A percentile compares a stretch with the other conserved stretches of the same genome.
Evolutionary conservation across 306 rosid species (phyloP).

Genomic region (Pyrus bretschneideri): DNA sequence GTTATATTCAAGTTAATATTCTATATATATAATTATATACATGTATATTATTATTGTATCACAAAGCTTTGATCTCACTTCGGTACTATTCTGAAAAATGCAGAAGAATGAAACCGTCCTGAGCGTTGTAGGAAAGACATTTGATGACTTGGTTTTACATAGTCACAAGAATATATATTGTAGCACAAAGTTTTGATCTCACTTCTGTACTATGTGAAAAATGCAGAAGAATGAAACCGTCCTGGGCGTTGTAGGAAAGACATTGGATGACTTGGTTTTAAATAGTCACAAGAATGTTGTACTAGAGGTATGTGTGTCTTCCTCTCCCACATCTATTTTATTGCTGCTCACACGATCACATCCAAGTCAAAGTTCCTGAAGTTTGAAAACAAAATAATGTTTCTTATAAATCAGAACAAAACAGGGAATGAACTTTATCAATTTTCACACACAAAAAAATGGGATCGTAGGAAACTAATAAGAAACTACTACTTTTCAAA

Average conservation of each 20-base stretch:
- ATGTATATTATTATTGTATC: not conserved
- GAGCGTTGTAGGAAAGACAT: slow-evolving; percentile 63
- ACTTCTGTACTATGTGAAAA: slow-evolving; percentile 8
- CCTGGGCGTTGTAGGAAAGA: slow-evolving; percentile 62
- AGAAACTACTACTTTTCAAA: not conserved
- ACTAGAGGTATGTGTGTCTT: slow-evolving; percentile 63
- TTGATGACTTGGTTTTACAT: slow-evolving; percentile 59
- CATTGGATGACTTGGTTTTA: slow-evolving; percentile 62
- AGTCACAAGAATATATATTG: not conserved
- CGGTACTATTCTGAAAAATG: slow-evolving; percentile 19
- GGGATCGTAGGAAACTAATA: not conserved
- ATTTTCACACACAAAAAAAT: not conserved
- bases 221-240: slow-evolving; percentile 65
- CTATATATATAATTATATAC: too few relatives aligned
- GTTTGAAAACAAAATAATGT: not conserved
- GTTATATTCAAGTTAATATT: not conserved
- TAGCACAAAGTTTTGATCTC: not conserved
- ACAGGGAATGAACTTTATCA: not conserved
- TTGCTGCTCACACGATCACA: not conserved
- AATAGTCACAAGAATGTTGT: slow-evolving; percentile 58
- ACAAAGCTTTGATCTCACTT: not conserved
- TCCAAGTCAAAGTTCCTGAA: not conserved
- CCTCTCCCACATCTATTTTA: slow-evolving; percentile 2
- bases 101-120: slow-evolving; percentile 63
- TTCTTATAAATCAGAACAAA: not conserved